A percentile compares a stretch with the other conserved stretches of the same genome.
These are phyloP conservation scores for Populus deltoides DNA, from an alignment of 345 rosid species.

Conservation along the genomic window DNA sequence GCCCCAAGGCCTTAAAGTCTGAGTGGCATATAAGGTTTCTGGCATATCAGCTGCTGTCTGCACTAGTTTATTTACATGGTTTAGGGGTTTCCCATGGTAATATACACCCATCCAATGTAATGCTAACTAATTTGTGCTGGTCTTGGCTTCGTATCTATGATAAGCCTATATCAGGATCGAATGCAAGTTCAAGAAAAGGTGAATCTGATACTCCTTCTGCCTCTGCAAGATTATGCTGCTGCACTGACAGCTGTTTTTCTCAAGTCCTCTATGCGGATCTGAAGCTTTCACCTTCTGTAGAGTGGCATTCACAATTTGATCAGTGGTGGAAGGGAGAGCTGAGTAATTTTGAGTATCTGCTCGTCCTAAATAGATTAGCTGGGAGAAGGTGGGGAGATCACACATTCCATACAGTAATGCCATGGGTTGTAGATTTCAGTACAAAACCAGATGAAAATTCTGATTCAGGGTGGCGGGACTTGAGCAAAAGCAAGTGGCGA, in stretches of 20 bases:
- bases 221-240: conserved; percentile 36
- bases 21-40: conserved; percentile 73
- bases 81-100: conserved; percentile 64
- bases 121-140: conserved; percentile 71
- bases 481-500: conserved; percentile 94
- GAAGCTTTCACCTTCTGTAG: conserved; percentile 49
- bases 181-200: conserved; percentile 21
- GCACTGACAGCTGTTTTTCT: conserved; percentile 50
- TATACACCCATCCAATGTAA: conserved; percentile 63
- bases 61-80: conserved; percentile 63
- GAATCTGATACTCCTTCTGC: conserved; percentile 17
- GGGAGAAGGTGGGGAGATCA: conserved; percentile 98
- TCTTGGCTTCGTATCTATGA: conserved; percentile 56
- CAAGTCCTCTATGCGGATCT: conserved; percentile 58
- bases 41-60: conserved; percentile 73
- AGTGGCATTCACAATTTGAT: conserved; percentile 64
- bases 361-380: conserved; percentile 70
- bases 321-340: conserved; percentile 88
- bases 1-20: conserved; percentile 62
- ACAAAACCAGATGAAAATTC: conserved; percentile 63
- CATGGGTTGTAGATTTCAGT: conserved; percentile 95
- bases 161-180: conserved; percentile 31
- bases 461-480: conserved; percentile 84
- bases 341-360: conserved; percentile 86
- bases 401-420: conserved; percentile 88